A percentile compares a stretch with the other conserved stretches of the same genome.
These are phyloP conservation scores for Plasmodium billcollinsi DNA, from an alignment of 169 alveolate genomes.

Conservation along the genomic window DNA sequence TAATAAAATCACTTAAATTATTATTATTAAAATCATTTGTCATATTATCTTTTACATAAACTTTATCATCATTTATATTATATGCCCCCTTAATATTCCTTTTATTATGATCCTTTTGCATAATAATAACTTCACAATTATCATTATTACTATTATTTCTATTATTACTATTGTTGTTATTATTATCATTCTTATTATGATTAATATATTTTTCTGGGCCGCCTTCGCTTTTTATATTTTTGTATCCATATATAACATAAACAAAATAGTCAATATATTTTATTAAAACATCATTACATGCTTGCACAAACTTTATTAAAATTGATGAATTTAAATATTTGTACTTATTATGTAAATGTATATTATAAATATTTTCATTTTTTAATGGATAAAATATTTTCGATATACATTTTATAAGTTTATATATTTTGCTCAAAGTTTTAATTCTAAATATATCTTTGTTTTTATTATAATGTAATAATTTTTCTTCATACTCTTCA, in stretches of 20 bases:
- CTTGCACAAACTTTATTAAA: constrained; percentile 17
- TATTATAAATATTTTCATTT: constrained; percentile 15
- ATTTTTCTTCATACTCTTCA: not conserved
- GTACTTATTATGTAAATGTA: constrained; percentile 49
- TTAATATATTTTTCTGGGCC: not conserved
- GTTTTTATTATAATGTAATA: not conserved
- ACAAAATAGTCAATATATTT: constrained; percentile 52
- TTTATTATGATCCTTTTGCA: not conserved
- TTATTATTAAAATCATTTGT: not conserved
- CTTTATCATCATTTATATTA: not conserved
- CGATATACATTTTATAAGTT: constrained; percentile 63
- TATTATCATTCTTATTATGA: not conserved
- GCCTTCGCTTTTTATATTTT: not conserved
- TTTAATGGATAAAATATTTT: constrained; percentile 68
- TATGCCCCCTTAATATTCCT: not conserved
- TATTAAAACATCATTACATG: constrained; percentile 42
- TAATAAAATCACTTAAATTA: not conserved
- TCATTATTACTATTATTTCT: not conserved
- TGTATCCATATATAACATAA: not conserved
- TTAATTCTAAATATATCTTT: constrained; percentile 36
- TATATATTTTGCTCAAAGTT: constrained; percentile 46
- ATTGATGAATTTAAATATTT: constrained; percentile 6
- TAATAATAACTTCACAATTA: too few species aligned
- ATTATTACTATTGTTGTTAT: not conserved
- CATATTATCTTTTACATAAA: not conserved